These are phyloP conservation scores for Apiospora hydei DNA, from an alignment of 2,329 filamentous ascomycete species.

Conservation along the genomic window DNA sequence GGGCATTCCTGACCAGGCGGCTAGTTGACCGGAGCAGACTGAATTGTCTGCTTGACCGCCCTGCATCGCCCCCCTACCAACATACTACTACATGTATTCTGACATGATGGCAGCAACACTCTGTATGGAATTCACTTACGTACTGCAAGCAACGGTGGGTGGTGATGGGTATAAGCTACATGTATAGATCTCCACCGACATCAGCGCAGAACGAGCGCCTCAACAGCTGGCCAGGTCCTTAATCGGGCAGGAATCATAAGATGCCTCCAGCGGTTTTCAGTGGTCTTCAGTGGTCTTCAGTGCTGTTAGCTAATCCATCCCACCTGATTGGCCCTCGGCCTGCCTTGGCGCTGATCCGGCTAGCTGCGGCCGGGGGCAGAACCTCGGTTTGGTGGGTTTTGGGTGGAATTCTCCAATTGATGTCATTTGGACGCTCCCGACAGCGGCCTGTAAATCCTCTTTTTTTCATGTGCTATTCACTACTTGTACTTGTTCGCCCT, in stretches of 20 bases:
- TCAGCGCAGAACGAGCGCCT: neutral
- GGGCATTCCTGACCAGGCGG: neutral
- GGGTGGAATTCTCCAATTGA: slow-evolving; percentile 19
- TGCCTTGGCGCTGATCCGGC: slow-evolving; percentile 1
- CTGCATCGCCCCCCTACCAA: neutral
- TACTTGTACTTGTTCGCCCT: neutral
- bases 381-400: neutral
- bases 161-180: neutral
- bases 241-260: slow-evolving; percentile 14
- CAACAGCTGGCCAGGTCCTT: slow-evolving; percentile 3
- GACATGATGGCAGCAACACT: neutral
- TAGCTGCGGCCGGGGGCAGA: slow-evolving; percentile 13
- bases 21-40: neutral
- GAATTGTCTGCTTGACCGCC: neutral
- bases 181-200: neutral
- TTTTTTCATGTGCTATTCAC: slow-evolving; percentile 18
- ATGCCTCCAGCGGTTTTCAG: neutral
- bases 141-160: neutral
- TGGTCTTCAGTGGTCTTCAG: neutral
- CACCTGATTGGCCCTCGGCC: neutral
- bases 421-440: slow-evolving; percentile 17
- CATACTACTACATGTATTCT: neutral
- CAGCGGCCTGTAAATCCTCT: slow-evolving; percentile 2
- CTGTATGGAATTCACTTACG: neutral
- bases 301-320: slow-evolving; percentile 10